A percentile compares a stretch with the other conserved stretches of the same genome.
phyloP scores from a whole-genome alignment of 1,284 basidiomycete genomes.

The Ustilago crameri region DNA sequence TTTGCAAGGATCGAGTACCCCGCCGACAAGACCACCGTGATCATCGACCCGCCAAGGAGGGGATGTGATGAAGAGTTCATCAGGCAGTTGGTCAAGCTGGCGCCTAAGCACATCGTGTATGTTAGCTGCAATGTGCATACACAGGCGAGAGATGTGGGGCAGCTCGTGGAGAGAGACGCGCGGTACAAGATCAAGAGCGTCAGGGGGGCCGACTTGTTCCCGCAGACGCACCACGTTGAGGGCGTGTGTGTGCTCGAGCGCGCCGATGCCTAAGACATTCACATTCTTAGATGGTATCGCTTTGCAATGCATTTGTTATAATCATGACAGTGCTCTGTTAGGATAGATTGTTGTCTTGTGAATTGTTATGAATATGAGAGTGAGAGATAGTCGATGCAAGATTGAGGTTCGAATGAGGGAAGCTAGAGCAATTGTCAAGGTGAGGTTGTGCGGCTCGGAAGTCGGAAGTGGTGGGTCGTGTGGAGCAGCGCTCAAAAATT shows the following conservation, averaged over 20 bases:
- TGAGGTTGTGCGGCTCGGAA: constrained; percentile 1
- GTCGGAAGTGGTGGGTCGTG: constrained; percentile 4
- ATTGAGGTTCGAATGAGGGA: too few relatives aligned
- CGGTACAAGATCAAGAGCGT: constrained; percentile 61
- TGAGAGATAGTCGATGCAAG: too few relatives aligned
- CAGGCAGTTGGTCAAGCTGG: constrained; percentile 61
- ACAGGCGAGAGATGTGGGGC: constrained; percentile 70
- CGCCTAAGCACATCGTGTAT: constrained; percentile 63
- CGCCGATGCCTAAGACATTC: constrained; percentile 6
- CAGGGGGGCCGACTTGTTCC: constrained; percentile 66
- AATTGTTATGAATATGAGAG: too few relatives aligned
- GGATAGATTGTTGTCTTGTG: too few relatives aligned
- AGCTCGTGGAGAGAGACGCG: constrained; percentile 46
- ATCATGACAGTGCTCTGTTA: too few relatives aligned
- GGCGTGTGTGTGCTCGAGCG: constrained; percentile 61
- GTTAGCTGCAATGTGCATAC: constrained; percentile 80
- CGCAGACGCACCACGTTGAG: constrained; percentile 67
- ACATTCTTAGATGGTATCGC: background rate
- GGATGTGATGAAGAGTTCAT: constrained; percentile 64
- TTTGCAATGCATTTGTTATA: too few relatives aligned
- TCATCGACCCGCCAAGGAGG: constrained; percentile 62
- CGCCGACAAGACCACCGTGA: constrained; percentile 74
- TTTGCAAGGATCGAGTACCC: constrained; percentile 75
- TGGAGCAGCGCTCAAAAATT: constrained; percentile 2
- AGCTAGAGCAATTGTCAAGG: too few relatives aligned